Conservation (phyloP, 169 alveolate species). For the Plasmodium inui region DNA sequence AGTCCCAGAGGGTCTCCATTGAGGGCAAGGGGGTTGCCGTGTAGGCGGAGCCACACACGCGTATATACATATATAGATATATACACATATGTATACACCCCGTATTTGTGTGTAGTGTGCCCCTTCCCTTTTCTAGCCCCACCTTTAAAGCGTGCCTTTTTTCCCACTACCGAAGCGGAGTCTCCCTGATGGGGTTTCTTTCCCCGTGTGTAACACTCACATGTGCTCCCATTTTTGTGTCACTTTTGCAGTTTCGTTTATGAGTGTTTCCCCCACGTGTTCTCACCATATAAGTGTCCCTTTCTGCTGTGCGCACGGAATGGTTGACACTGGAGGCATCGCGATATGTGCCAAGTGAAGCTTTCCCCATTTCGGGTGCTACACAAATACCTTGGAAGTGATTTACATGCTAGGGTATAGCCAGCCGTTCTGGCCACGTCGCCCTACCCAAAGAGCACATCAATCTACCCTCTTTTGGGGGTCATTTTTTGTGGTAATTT, state of each 20-base stretch:
- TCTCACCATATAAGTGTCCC: not conserved
- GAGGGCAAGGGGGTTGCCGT: conserved; percentile 70
- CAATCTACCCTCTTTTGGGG: not conserved
- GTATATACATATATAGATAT: not conserved
- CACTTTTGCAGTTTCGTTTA: not conserved
- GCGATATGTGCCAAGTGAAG: not conserved
- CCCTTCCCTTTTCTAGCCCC: not conserved
- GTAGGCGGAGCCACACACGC: not conserved
- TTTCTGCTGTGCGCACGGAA: not conserved
- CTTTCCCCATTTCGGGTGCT: not conserved
- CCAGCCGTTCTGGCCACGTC: not conserved
- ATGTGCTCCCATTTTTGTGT: not conserved
- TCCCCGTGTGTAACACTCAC: not conserved
- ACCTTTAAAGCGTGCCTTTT: not conserved
- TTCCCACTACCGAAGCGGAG: not conserved
- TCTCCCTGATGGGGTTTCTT: not conserved
- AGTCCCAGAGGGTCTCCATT: conserved; percentile 62
- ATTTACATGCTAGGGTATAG: not conserved
- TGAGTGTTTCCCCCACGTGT: not conserved
- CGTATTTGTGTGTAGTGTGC: not conserved
- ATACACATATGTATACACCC: not conserved
- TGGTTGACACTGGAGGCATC: not conserved
- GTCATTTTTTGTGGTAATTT: not conserved
- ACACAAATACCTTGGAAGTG: not conserved
- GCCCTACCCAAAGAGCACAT: not conserved